Evolutionary conservation across 2,329 filamentous ascomycete species (phyloP), one percentile per base, ranked within the genome.

Genomic region (Sclerotiophoma versabilis): DNA sequence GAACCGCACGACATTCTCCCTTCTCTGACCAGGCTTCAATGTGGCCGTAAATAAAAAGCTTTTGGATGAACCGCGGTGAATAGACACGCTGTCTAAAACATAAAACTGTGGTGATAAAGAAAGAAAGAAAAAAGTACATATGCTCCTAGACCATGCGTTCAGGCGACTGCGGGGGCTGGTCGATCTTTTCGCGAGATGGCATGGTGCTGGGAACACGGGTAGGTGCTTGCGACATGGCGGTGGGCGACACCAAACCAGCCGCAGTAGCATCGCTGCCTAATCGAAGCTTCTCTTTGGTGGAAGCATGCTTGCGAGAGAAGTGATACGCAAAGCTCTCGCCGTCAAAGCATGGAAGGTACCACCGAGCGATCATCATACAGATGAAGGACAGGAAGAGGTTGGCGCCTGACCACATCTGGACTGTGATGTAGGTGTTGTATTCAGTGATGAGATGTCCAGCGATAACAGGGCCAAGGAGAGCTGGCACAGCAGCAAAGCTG

Each of bases 381-480:
- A 63, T 26, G 3, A 76, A 73, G 9, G 74, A 75, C 10, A 79
- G 15, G 25, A 79, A 63, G 30, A 82, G 63, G 52, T 72, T 78
- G 4, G 60, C 57, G 2, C 80, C 80, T 11, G 75, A 74, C 79
- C 80, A 83, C 38, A 78, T 60, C 58, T 82, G 79, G 3, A 82
- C 77, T 1, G 77, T 77, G 41, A 80, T 58, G 58, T 76, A 81
- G 12, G 67, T 75, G 11, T 69, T 55, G 47, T 73, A 80, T 27
- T 67, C 36, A 2, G 72, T 74, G 57, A 81, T 76, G 33, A 82
- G 65, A 54, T 78, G 70, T 9, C 80, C 80, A 15, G 77, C 77
- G 50, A 82, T 76, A 52, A 81, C 66, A 1, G 80, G 80, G 2
- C 80, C 80, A 4, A 73, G 69, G 9, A 83, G 71, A 2, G 79